A percentile compares a stretch with the other conserved stretches of the same genome.
These are phyloP conservation scores for Physcomitrellopsis africana DNA, from an alignment of 225 moss, liverwort and hornwort species.

Conservation along the genomic window DNA sequence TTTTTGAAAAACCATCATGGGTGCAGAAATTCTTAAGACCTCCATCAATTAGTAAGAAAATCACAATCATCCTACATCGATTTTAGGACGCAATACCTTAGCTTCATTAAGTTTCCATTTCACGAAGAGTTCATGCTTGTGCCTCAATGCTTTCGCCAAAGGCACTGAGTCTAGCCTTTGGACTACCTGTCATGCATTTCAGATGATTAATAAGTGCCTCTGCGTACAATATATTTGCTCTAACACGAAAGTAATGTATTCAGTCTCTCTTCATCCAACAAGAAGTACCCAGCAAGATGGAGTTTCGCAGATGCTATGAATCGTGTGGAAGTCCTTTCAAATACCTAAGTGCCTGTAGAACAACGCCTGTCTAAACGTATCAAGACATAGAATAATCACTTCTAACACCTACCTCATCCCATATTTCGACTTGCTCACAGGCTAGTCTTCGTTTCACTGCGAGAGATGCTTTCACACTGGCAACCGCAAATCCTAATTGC, in stretches of 20 bases:
- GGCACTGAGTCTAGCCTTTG: conserved; percentile 35
- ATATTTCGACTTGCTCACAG: conserved; percentile 58
- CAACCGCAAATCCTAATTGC: conserved; percentile 57
- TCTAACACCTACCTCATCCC: conserved; percentile 49
- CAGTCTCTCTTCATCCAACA: not conserved
- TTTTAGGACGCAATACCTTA: conserved; percentile 28
- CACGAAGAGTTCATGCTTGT: conserved; percentile 38
- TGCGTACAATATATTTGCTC: not conserved
- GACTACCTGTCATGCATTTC: conserved; percentile 36
- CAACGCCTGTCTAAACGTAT: not conserved
- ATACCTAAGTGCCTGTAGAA: not conserved
- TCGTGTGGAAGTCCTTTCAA: not conserved
- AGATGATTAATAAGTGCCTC: not conserved
- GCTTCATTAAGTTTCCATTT: conserved; percentile 55
- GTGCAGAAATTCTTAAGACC: not conserved
- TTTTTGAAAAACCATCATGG: not conserved
- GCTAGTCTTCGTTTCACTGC: conserved; percentile 63
- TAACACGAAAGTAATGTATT: not conserved
- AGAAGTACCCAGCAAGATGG: not conserved
- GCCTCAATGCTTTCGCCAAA: conserved; percentile 37
- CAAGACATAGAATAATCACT: not conserved
- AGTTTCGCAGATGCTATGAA: not conserved
- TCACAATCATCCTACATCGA: not conserved
- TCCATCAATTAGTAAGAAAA: not conserved
- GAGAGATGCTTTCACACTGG: conserved; percentile 57